Base-by-base conservation (phyloP, 2,329 filamentous ascomycete species). In the Dactylonectria macrodidyma region DNA sequence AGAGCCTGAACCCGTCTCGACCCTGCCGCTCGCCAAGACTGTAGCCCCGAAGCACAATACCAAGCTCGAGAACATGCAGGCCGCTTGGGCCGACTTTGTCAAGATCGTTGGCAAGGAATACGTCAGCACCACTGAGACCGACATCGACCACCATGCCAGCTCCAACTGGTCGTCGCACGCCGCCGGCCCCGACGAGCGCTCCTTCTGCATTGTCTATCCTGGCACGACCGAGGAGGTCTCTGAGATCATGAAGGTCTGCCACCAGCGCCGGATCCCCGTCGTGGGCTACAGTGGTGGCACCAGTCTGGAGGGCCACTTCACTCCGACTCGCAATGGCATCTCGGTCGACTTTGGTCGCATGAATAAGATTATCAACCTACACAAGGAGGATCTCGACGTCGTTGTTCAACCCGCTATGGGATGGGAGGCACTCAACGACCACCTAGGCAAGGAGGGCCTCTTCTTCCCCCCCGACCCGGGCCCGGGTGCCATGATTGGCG, bases 381-480 rank as follows among this genome's bases (percentile, higher is more conserved):
- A 97, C 83, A 91, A 92, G 81, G 90, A 92, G 2, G 92, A 95
- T 76, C 83, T 94, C 67, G 92, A 95, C 78, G 91, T 93, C 14
- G 87, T 93, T 7, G 92, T 94, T 22, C 92, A 94, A 80, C 92
- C 92, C 5, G 95, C 93, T 2, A 89, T 97, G 10, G 93, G 94
- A 12, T 98, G 95, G 95, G 93, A 97, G 82, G 79, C 87, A 9
- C 84, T 98, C 46, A 97, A 97, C 78, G 93, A 96, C 76, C 86
- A 92, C 69, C 86, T 98, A 19, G 86, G 84, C 7, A 86, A 90
- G 56, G 86, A 94, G 67, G 92, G 92, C 33, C 87, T 98, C 3
- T 97, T 97, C 86, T 97, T 97, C 83, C 95, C 95, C 24, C 95
- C 94, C 1, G 95, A 97, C 80, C 95, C 95, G 19, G 95, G 95